Evolutionary conservation across 139 green algal genomes (phyloP), one percentile per base, ranked within the genome.

Genomic region (Tetraselmis striata): DNA sequence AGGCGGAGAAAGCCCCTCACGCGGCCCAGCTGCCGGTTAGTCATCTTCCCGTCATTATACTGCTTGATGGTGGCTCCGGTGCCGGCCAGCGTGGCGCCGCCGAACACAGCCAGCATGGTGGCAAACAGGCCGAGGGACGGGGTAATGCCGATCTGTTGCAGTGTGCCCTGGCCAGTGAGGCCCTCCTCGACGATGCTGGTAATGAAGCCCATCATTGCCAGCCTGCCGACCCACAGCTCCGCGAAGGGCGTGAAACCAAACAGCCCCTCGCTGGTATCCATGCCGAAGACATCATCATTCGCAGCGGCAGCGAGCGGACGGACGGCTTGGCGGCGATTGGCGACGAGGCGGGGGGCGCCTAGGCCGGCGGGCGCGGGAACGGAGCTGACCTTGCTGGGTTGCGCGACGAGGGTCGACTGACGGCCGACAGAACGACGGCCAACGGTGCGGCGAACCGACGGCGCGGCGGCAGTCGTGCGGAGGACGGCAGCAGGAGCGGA

Each of bases 211-310:
- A 92, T 83, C 92, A 93, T 93, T 5, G 90, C 89, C 81, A 91
- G 86, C 28, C 92, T 88, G 11, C 90, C 89, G 0, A 85, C 85
- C 88, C 89, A 95, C 29, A 90, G 81, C 88, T 95, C 92, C 18
- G 84, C 77, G 79, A 94, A 94, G 5, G 92, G 92, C 25, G 85
- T 90, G 86, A 95, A 95, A 23, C 92, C 92, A 79, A 95, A 95
- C 1, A 91, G 75, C 25, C 92, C 90, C 77, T 95, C 92, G 24
- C 89, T 83, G 22, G 88, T 90, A 1, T 86, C 86, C 79, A 95
- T 84, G 0, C 90, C 90, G 28, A 94, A 88, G 59, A 77, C 83
- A 24, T 91, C 84, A 1, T 88, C 79, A 23, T 67, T 67, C 11
- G 11, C 18, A 25, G 45, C 45, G 45, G 45, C 45, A 67, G 45